A percentile compares a stretch with the other conserved stretches of the same genome.
These are phyloP conservation scores for Tetrapisispora iriomotensis DNA, from an alignment of 805 yeast genomes.

Conservation along the genomic window DNA sequence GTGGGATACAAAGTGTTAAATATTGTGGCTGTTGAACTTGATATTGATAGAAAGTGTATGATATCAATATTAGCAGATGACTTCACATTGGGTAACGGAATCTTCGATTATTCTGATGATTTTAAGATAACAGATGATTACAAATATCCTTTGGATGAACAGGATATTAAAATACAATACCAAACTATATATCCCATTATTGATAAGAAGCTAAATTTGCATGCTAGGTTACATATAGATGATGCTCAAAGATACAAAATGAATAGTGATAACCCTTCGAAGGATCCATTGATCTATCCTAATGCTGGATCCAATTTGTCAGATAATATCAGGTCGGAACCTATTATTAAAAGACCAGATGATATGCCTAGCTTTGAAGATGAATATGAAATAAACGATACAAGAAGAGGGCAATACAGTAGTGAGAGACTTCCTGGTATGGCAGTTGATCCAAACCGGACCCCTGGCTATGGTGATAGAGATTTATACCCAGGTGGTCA, in stretches of 20 bases:
- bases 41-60: constrained; percentile 10
- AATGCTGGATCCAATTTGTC: neutral
- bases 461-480: constrained; percentile 22
- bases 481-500: constrained; percentile 30
- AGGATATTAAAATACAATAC: neutral
- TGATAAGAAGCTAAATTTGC: neutral
- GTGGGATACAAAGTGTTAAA: constrained; percentile 2
- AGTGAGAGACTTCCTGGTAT: constrained; percentile 4
- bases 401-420: constrained; percentile 22
- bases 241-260: too few relatives aligned
- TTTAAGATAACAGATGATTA: constrained; percentile 2
- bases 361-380: constrained; percentile 31
- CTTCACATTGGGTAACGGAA: constrained; percentile 9
- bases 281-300: neutral
- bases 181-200: neutral
- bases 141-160: constrained; percentile 7
- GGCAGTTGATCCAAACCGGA: constrained; percentile 1
- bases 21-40: constrained; percentile 7
- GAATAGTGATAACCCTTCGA: too few relatives aligned
- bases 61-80: constrained; percentile 9
- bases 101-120: constrained; percentile 11
- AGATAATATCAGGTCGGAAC: neutral
- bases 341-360: constrained; percentile 11
- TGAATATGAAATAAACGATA: constrained; percentile 22
- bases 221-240: neutral